Base-by-base conservation (phyloP, 352 stramenopile genomes). In the Pythium rishiriense region DNA sequence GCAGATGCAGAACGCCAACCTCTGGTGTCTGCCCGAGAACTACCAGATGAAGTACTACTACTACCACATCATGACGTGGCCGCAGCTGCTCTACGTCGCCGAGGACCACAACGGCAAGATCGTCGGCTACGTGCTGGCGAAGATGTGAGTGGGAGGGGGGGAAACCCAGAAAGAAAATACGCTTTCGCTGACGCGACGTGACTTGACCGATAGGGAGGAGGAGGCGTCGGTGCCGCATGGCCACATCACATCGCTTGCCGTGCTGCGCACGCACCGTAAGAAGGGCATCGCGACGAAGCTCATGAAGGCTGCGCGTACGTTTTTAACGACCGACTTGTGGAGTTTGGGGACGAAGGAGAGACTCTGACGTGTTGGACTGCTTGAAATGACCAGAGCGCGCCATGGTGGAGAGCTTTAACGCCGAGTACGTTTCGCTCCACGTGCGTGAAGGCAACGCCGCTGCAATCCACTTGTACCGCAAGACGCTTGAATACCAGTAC, bases 31-130 rank as follows among this genome's bases (percentile, higher is more conserved):
- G 50, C 98, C 98, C 3, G 98, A 99, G 75, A 99, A 99, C 79
- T 99, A 99, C 78, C 96, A 99, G 82, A 98, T 99, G 90, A 98
- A 99, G 76, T 99, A 99, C 79, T 99, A 99, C 79, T 98, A 99
- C 67, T 99, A 99, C 87, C 98, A 99, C 76, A 92, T 99, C 66
- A 91, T 99, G 61, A 96, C 95, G 58, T 99, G 98, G 98, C 98
- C 98, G 35, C 97, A 99, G 74, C 85, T 99, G 55, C 90, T 99
- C 14, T 98, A 98, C 76, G 98, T 99, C 26, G 97, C 97, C 0
- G 97, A 99, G 75, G 96, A 99, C 69, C 87, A 97, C 72, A 90
- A 97, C 65, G 95, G 97, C 50, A 98, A 98, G 68, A 99, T 99
- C 75, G 98, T 99, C 22, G 98, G 98, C 54, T 99, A 99, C 76